phyloP scores from a whole-genome alignment of 2,329 filamentous ascomycete genomes.

The Stachybotrys echinatus region DNA sequence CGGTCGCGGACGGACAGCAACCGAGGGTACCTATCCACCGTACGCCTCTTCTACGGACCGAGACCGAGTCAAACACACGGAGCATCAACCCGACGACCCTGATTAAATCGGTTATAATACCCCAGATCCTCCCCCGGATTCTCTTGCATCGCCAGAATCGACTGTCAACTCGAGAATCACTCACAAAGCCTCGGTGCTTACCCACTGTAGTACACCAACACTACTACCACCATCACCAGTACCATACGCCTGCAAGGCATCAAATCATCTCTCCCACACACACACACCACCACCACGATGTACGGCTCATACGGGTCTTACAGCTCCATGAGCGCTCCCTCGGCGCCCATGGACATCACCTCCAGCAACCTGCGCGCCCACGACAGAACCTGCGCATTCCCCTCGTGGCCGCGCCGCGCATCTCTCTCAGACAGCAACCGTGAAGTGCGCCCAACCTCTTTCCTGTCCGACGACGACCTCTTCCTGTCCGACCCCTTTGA shows the following conservation, averaged over 20 bases:
- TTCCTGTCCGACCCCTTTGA: conserved; percentile 46
- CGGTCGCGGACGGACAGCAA: background rate
- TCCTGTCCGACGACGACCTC: conserved; percentile 60
- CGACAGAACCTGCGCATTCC: conserved; percentile 48
- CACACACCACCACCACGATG: conserved; percentile 29
- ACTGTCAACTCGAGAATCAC: background rate
- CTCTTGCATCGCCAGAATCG: background rate
- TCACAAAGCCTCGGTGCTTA: background rate
- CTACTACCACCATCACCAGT: too few relatives aligned
- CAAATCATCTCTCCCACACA: conserved; percentile 2
- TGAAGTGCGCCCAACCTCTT: conserved; percentile 44
- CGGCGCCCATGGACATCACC: conserved; percentile 42
- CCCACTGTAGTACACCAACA: too few relatives aligned
- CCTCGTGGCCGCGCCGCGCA: conserved; percentile 52
- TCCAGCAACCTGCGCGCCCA: conserved; percentile 32
- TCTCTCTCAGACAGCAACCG: conserved; percentile 40
- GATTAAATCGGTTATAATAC: background rate
- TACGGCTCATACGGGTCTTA: conserved; percentile 46
- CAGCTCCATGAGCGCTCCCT: conserved; percentile 39
- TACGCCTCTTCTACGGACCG: too few relatives aligned
- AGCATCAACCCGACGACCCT: background rate
- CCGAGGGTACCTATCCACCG: background rate
- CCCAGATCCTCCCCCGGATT: background rate
- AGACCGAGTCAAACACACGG: background rate
- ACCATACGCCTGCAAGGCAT: too few relatives aligned